Evolutionary conservation across 2,329 filamentous ascomycete genomes (phyloP).

Genomic region (Cylindrodendrum hubeiense): DNA sequence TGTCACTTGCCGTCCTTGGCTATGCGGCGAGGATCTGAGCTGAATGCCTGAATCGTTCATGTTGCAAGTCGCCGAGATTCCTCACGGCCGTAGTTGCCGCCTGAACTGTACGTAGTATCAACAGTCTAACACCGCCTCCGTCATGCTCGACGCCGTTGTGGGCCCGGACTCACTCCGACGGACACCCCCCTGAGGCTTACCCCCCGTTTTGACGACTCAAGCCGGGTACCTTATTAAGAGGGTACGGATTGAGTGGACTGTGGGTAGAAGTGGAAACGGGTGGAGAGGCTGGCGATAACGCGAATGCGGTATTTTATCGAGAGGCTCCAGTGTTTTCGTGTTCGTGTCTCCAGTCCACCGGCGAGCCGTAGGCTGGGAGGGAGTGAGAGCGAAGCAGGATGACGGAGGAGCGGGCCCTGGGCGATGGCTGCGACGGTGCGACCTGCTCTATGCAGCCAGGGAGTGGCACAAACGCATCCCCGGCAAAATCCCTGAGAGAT

Average conservation of each 20-base stretch:
- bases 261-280: constrained; percentile 32
- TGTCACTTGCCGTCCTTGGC: neutral
- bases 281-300: constrained; percentile 44
- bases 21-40: constrained; percentile 15
- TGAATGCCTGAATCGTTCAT: constrained; percentile 15
- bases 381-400: constrained; percentile 23
- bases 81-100: constrained; percentile 26
- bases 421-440: constrained; percentile 27
- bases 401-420: constrained; percentile 29
- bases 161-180: constrained; percentile 25
- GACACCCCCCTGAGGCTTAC: neutral
- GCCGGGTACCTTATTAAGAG: constrained; percentile 26
- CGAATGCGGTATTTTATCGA: constrained; percentile 47
- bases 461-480: constrained; percentile 23
- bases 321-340: constrained; percentile 43
- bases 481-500: constrained; percentile 26
- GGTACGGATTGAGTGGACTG: constrained; percentile 26
- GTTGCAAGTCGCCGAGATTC: constrained; percentile 17
- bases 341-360: constrained; percentile 40
- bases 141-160: constrained; percentile 30
- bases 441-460: constrained; percentile 14
- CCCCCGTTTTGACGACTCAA: constrained; percentile 25
- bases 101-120: too few species aligned
- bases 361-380: constrained; percentile 15
- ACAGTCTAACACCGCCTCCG: constrained; percentile 35